Percentiles rank a stretch among this genome's conserved stretches.
phyloP scores from a whole-genome alignment of 1,284 basidiomycete species.

The Sanghuangporus sanghuang region DNA sequence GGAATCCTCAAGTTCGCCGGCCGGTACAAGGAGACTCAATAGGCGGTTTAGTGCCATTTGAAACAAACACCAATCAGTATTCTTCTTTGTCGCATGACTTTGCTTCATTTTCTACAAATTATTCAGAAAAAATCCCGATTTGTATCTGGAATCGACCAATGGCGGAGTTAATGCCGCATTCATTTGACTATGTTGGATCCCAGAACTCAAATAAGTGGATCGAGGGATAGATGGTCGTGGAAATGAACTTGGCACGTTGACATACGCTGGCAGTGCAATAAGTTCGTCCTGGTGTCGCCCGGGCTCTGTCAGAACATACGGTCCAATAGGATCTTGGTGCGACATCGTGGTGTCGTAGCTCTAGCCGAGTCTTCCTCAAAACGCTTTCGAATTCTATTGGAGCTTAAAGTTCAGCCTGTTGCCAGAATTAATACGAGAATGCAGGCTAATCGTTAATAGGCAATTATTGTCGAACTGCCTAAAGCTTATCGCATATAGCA shows the following conservation, averaged over 20 bases:
- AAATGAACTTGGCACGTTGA: background rate
- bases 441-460: background rate
- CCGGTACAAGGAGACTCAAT: background rate
- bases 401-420: background rate
- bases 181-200: background rate
- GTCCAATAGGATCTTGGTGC: background rate
- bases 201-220: background rate
- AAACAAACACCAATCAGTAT: background rate
- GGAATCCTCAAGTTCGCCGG: background rate
- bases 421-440: background rate
- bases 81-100: background rate
- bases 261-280: background rate
- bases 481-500: background rate
- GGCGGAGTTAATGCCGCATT: background rate
- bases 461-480: background rate
- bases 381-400: background rate
- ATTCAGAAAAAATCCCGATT: background rate
- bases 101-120: background rate
- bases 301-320: background rate
- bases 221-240: background rate
- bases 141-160: background rate
- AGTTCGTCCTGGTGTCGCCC: background rate
- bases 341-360: background rate
- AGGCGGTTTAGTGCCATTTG: background rate
- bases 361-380: background rate